phyloP scores from a whole-genome alignment of 2,329 filamentous ascomycete species.

The Emericellopsis cladophorae region DNA sequence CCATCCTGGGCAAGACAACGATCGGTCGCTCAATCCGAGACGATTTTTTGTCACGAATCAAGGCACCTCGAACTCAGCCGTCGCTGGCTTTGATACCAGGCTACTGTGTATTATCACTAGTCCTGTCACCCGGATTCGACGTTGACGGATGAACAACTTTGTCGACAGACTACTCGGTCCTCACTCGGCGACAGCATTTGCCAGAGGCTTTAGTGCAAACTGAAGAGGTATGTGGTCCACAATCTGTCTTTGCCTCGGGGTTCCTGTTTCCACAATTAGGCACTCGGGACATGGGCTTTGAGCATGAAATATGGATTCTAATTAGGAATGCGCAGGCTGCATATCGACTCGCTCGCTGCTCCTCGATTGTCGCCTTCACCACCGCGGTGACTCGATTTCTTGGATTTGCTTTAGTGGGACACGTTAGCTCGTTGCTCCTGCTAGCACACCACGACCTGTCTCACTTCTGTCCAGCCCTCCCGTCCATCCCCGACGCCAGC shows the following conservation, averaged over 20 bases:
- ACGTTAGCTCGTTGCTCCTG: conserved; percentile 55
- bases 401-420: conserved; percentile 39
- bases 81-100: background rate
- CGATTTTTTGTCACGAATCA: background rate
- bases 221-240: conserved; percentile 2
- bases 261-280: background rate
- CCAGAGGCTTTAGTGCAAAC: background rate
- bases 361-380: conserved; percentile 21
- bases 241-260: background rate
- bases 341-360: conserved; percentile 22
- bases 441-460: conserved; percentile 19
- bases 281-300: background rate
- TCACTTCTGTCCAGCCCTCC: conserved; percentile 29
- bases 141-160: background rate
- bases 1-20: conserved; percentile 2
- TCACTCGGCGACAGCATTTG: background rate
- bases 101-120: background rate
- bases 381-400: conserved; percentile 27
- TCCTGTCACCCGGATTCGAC: background rate
- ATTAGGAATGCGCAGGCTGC: conserved; percentile 15
- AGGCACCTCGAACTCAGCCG: background rate
- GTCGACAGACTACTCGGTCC: background rate
- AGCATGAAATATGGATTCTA: conserved; percentile 7
- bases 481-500: conserved; percentile 10
- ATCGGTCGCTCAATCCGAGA: conserved; percentile 5